Conservation (phyloP, 768 basidiomycete species). For the Auriscalpium vulgare region DNA sequence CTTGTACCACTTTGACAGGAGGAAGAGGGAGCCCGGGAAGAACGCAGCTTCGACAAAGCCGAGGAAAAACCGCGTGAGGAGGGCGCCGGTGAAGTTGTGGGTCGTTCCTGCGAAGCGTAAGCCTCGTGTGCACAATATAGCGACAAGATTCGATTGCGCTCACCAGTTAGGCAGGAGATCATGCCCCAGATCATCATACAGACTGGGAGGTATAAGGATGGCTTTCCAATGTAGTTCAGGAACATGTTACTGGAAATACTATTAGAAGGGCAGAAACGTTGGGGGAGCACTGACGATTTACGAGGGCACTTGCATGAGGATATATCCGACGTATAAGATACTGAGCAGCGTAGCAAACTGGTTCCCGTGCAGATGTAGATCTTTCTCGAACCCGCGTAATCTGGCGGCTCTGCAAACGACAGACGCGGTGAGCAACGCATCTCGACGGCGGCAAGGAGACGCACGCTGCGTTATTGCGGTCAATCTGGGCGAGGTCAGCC, state of each 20-base stretch:
- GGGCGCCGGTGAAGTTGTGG: conserved; percentile 45
- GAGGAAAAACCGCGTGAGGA: conserved; percentile 66
- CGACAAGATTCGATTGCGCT: conserved; percentile 3
- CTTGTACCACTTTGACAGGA: conserved; percentile 68
- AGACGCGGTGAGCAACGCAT: too few species aligned
- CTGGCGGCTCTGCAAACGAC: conserved; percentile 50
- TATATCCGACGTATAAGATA: conserved; percentile 65
- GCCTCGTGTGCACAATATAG: not conserved
- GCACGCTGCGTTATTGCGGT: conserved; percentile 65
- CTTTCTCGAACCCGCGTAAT: conserved; percentile 61
- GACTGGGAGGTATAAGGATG: conserved; percentile 56
- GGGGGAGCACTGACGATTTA: conserved; percentile 24
- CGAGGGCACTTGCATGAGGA: conserved; percentile 76
- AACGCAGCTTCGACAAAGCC: conserved; percentile 57
- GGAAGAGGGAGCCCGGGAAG: conserved; percentile 60
- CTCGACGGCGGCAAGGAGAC: conserved; percentile 2
- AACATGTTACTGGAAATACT: conserved; percentile 54
- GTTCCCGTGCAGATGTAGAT: conserved; percentile 51
- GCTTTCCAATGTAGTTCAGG: conserved; percentile 56
- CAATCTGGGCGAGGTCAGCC: conserved; percentile 35
- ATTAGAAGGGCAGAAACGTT: not conserved
- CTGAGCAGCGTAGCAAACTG: conserved; percentile 64
- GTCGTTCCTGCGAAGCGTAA: conserved; percentile 6
- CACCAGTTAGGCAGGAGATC: conserved; percentile 34
- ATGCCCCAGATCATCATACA: conserved; percentile 71